Evolutionary conservation across 805 yeast species (phyloP), one percentile per base, ranked within the genome.

Genomic region (Cephaloascus fragrans): DNA sequence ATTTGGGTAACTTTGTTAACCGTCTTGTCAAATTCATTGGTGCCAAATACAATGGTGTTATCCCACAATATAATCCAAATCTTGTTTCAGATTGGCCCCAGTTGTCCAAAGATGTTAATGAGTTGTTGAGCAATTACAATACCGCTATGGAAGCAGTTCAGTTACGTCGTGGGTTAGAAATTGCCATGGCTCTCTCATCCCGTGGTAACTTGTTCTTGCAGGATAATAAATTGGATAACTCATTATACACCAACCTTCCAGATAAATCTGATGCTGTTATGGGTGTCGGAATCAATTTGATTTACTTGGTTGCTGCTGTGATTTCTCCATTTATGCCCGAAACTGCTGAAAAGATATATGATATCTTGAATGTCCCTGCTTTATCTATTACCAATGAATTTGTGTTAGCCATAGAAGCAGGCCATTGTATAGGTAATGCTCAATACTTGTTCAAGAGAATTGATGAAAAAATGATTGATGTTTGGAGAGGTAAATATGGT

Each of bases 171-270:
- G 97, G 97, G 57, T 70, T 90, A 46, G 97, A 89, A 60, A 61
- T 79, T 31, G 95, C 96, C 44, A 88, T 93, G 96, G 71, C 84
- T 26, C 68, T 93, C 41, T 83, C 96, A 42, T 77, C 95, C 17
- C 79, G 96, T 52, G 98, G 98, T 62, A 93, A 93, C 65, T 83
- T 73, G 60, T 93, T 90, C 73, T 73, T 93, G 59, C 99, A 93
- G 67, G 98, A 90, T 38, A 88, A 89, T 67, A 89, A 89, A 65
- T 73, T 93, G 52, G 97, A 90, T 62, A 93, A 93, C 71, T 69
- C 84, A 8, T 69, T 89, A 47, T 86, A 79, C 61, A 75, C 77
- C 40, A 77, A 86, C 53, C 57, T 64, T 37, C 95, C 96, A 34
- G 85, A 73, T 26, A 78, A 77, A 52, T 76, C 95, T 12, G 96